Conservation (phyloP, 225 moss, liverwort and hornwort species). For the Polytrichum formosum region DNA sequence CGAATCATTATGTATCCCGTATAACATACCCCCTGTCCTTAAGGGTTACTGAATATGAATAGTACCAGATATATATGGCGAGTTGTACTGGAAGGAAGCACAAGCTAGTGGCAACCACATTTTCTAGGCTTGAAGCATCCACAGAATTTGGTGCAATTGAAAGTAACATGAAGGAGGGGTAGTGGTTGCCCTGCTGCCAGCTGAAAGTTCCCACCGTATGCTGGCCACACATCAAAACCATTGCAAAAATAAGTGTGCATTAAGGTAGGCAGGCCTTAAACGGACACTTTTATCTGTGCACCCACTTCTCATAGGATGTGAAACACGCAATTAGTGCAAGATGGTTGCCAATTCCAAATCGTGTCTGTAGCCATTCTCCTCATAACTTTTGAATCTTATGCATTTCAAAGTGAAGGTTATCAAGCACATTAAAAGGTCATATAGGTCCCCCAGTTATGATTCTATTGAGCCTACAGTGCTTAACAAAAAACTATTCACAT, state of each 20-base stretch:
- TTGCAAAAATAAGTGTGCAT: too few relatives aligned
- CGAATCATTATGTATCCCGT: not conserved
- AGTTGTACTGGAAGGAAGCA: constrained; percentile 76
- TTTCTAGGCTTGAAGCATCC: constrained; percentile 18
- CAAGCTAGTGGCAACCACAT: constrained; percentile 36
- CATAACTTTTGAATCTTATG: too few relatives aligned
- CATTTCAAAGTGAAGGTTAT: not conserved
- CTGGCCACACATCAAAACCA: constrained; percentile 22
- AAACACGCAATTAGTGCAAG: too few relatives aligned
- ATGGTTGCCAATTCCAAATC: too few relatives aligned
- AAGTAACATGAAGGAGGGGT: constrained; percentile 72
- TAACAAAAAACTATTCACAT: too few relatives aligned
- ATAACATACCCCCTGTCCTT: not conserved
- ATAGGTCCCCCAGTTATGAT: too few relatives aligned
- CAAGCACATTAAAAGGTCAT: not conserved
- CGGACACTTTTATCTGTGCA: too few relatives aligned
- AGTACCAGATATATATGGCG: constrained; percentile 64
- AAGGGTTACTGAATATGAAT: not conserved
- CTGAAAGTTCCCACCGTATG: constrained; percentile 81
- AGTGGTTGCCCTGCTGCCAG: constrained; percentile 74
- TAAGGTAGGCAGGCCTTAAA: too few relatives aligned
- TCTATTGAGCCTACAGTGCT: too few relatives aligned
- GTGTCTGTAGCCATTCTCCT: too few relatives aligned
- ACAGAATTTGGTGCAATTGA: constrained; percentile 42
- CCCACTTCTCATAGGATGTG: too few relatives aligned